Conservation (phyloP, 1,139 yeast species). For the Suhomyces anneliseae region DNA sequence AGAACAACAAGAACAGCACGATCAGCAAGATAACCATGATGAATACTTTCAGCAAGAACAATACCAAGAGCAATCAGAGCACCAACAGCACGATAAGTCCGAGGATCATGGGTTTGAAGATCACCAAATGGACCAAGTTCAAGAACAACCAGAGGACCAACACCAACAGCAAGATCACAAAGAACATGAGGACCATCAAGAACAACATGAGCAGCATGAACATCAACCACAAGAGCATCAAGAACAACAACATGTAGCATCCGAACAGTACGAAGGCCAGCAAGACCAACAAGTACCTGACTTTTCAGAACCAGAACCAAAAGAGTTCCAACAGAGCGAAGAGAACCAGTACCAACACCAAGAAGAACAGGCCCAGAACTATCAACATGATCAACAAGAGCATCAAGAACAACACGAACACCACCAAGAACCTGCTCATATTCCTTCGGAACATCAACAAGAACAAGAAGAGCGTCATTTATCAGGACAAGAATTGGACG, state of each 20-base stretch:
- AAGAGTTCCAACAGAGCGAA: neutral
- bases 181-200: neutral
- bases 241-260: neutral
- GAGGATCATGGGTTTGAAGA: neutral
- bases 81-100: neutral
- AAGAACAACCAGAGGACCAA: neutral
- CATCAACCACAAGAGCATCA: neutral
- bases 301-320: neutral
- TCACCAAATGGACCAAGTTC: neutral
- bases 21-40: neutral
- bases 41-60: neutral
- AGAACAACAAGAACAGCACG: neutral
- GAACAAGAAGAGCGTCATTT: constrained; percentile 2
- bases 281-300: neutral
- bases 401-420: no score
- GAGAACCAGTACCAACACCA: neutral
- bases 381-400: neutral
- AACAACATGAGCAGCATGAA: no score
- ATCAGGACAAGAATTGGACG: constrained; percentile 3
- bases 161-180: neutral
- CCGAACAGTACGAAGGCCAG: neutral
- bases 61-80: neutral
- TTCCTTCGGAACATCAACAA: neutral
- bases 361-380: neutral
- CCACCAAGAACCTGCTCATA: no score